Base-by-base conservation (phyloP, 2,329 filamentous ascomycete species). In the Helminthosporium solani region DNA sequence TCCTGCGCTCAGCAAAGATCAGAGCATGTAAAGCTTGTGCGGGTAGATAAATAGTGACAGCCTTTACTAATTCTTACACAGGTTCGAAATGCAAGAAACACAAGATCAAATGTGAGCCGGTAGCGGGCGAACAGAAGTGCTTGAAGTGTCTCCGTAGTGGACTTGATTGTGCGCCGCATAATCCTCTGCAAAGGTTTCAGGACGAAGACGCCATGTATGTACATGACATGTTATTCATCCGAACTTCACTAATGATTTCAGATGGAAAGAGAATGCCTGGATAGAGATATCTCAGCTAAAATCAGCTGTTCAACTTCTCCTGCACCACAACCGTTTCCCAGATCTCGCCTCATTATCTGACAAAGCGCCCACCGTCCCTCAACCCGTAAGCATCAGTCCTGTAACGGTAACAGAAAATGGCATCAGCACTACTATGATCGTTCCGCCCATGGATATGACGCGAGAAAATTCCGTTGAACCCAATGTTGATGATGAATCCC, bases 111-210 rank as follows among this genome's bases (percentile, higher is more conserved):
- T 68, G 62, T 40, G 64, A 67, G 40, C 57, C 60, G 12, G 63
- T 66, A 23, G 53, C 57, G 23, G 63, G 63, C 35, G 57, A 66
- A 40, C 47, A 57, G 7, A 67, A 66, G 41, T 67, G 65, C 44
- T 60, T 61, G 11, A 67, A 67, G 47, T 68, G 63, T 44, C 48
- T 66, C 41, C 60, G 65, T 35, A 58, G 61, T 35, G 58, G 91
- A 72, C 88, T 88, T 51, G 95, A 94, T 69, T 99, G 94, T 70
- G 85, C 90, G 31, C 79, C 97, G 41, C 83, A 84, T 54, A 68
- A 67, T 42, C 54, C 64, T 38, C 60, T 64, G 38, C 64, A 68
- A 41, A 60, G 56, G 23, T 56, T 67, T 31, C 46, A 63, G 25
- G 63, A 67, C 20, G 65, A 67, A 50, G 65, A 68, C 43, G 57